Evolutionary conservation across 257 asterid species (phyloP).

Genomic region (Solanum raphanifolium): DNA sequence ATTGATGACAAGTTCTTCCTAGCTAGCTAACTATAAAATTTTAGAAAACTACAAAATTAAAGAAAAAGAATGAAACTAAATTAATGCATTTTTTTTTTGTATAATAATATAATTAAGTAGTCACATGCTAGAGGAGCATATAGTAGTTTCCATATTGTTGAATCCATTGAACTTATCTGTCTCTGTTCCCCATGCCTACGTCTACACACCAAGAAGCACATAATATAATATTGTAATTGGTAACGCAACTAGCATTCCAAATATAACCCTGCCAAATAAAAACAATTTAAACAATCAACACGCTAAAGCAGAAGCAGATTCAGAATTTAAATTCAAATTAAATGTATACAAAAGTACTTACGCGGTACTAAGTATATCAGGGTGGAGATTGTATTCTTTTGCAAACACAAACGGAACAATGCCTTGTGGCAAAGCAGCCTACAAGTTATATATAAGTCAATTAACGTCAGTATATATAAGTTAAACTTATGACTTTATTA

Average conservation of each 20-base stretch:
- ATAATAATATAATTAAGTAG: slow-evolving; percentile 2
- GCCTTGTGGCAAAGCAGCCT: slow-evolving; percentile 98
- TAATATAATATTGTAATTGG: slow-evolving; percentile 85
- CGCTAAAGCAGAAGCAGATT: not conserved
- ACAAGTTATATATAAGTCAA: slow-evolving; percentile 1
- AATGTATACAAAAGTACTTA: slow-evolving; percentile 15
- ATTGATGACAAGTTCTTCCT: not conserved
- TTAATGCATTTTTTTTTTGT: not conserved
- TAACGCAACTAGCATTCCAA: slow-evolving; percentile 85
- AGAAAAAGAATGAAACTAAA: slow-evolving; percentile 5
- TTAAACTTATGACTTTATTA: not conserved
- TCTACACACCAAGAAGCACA: slow-evolving; percentile 69
- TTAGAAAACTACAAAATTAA: not conserved
- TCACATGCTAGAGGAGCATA: slow-evolving; percentile 32
- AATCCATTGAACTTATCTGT: slow-evolving; percentile 15
- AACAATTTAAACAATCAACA: not conserved
- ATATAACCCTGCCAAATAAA: slow-evolving; percentile 58
- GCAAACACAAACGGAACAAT: slow-evolving; percentile 88
- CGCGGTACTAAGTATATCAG: slow-evolving; percentile 91
- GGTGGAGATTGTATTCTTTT: slow-evolving; percentile 81
- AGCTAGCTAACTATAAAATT: not conserved
- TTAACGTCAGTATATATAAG: not conserved
- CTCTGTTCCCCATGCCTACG: slow-evolving; percentile 11
- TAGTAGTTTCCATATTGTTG: slow-evolving; percentile 3
- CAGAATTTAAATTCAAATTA: not conserved